A percentile compares a stretch with the other conserved stretches of the same genome.
These are phyloP conservation scores for Eucalyptus leucophloia DNA, from an alignment of 345 rosid species.

Conservation along the genomic window DNA sequence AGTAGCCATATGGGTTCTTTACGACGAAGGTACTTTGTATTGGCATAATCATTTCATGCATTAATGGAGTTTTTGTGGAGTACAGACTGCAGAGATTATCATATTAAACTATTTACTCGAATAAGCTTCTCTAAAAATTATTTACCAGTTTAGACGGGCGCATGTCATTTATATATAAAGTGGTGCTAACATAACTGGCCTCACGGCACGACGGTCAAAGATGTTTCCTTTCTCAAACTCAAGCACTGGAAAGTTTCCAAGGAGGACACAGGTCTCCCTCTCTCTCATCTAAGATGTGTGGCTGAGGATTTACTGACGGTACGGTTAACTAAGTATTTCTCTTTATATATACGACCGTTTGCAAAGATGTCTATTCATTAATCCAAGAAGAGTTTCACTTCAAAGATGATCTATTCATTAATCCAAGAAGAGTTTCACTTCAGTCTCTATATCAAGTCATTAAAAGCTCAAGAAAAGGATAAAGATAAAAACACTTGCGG, in stretches of 20 bases:
- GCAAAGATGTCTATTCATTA: not conserved
- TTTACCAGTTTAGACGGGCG: not conserved
- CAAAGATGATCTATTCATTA: not conserved
- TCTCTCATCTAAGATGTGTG: no score
- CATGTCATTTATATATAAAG: not conserved
- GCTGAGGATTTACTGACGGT: no score
- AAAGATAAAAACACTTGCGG: not conserved
- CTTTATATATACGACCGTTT: not conserved
- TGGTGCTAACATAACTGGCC: no score
- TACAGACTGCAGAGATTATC: not conserved
- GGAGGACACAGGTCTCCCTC: no score
- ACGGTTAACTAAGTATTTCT: no score
- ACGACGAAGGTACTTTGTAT: not conserved
- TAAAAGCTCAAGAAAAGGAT: not conserved
- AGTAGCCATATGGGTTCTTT: not conserved
- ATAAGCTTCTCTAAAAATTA: not conserved
- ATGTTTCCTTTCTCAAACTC: no score
- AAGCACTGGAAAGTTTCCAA: no score
- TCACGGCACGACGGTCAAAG: no score
- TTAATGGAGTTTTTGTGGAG: not conserved
- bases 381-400: not conserved
- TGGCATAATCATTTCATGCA: not conserved
- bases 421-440: not conserved
- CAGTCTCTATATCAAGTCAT: not conserved
- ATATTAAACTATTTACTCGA: not conserved